Evolutionary conservation across 2,329 filamentous ascomycete genomes (phyloP).

Genomic region (Ascosphaera apis): DNA sequence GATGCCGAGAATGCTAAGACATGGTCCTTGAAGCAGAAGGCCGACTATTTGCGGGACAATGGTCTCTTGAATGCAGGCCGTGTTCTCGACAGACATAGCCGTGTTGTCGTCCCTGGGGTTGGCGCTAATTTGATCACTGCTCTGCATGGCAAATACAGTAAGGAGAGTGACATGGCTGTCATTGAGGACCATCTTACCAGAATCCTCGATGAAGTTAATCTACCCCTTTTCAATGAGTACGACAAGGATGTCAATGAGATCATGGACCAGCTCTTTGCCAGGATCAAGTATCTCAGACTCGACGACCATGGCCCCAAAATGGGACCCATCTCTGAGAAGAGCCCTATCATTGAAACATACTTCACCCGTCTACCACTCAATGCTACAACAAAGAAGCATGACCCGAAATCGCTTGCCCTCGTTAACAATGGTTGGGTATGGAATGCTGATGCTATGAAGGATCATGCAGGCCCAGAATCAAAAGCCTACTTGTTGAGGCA

Average conservation of each 20-base stretch:
- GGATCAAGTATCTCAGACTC: conserved; percentile 84
- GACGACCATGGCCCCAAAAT: conserved; percentile 76
- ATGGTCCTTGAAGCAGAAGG: conserved; percentile 34
- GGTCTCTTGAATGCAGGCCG: conserved; percentile 48
- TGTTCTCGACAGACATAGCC: conserved; percentile 57
- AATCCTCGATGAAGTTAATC: conserved; percentile 63
- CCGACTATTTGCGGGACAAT: conserved; percentile 38
- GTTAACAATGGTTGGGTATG: conserved; percentile 98
- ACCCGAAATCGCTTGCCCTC: conserved; percentile 52
- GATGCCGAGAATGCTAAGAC: conserved; percentile 26
- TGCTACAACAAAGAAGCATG: conserved; percentile 52
- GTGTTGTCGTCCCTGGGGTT: conserved; percentile 44
- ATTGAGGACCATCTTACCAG: conserved; percentile 30
- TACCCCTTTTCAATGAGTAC: conserved; percentile 80
- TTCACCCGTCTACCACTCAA: conserved; percentile 77
- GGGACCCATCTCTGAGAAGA: conserved; percentile 52
- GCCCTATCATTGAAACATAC: conserved; percentile 76
- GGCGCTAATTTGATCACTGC: conserved; percentile 45
- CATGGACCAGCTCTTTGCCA: conserved; percentile 75
- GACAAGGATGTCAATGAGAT: conserved; percentile 64
- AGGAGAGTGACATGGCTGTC: conserved; percentile 19
- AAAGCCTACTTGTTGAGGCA: conserved; percentile 87
- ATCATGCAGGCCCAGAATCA: conserved; percentile 77
- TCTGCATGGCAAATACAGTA: conserved; percentile 43
- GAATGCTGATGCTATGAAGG: conserved; percentile 81